Base-by-base conservation (phyloP, 108 stramenopile species). In the Asterionellopsis glacialis region DNA sequence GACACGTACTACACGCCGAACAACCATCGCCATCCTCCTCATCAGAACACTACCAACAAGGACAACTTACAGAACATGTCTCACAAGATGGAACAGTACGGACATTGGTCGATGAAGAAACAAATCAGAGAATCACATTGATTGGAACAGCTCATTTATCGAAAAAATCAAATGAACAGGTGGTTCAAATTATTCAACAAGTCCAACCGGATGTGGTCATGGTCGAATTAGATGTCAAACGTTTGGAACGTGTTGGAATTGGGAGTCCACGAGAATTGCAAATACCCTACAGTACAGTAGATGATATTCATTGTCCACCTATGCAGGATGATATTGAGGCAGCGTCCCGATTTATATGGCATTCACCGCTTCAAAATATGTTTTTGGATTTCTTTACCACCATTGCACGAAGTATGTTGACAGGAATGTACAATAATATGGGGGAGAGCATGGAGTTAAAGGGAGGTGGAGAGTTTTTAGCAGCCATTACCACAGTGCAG, bases 131-230 rank as follows among this genome's bases (percentile, higher is more conserved):
- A n/a, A 47, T 73, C 27, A 73, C 72, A 7, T 50, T 74, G 61
- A 59, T 74, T 28, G 73, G 73, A 0, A 74, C 73, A 4, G 73
- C 66, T 0, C 73, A 74, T 51, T 41, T 74, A 40, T 74, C 73
- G 15, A 22, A 64, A 51, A 47, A 53, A 44, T 59, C 52, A 33
- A 67, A 68, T 45, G 48, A 67, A 14, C 62, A 74, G 51, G 73
- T 74, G 13, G 40, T 60, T 33, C 57, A 45, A 18, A 10, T 68
- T 39, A 74, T 74, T 45, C 38, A 74, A 68, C 18, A 38, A 11
- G n/a, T 63, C 22, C 65, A 59, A 54, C 73, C 73, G 23, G 53
- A 74, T 47, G 56, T 61, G 12, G 61, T 74, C 33, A 53, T 74
- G 73, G 56, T 74, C 13, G 73, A 74, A 47, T 41, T 74, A 45